Evolutionary conservation across 2,329 filamentous ascomycete species (phyloP), one percentile per base, ranked within the genome.

Genomic region (Coniochaeta hoffmannii): DNA sequence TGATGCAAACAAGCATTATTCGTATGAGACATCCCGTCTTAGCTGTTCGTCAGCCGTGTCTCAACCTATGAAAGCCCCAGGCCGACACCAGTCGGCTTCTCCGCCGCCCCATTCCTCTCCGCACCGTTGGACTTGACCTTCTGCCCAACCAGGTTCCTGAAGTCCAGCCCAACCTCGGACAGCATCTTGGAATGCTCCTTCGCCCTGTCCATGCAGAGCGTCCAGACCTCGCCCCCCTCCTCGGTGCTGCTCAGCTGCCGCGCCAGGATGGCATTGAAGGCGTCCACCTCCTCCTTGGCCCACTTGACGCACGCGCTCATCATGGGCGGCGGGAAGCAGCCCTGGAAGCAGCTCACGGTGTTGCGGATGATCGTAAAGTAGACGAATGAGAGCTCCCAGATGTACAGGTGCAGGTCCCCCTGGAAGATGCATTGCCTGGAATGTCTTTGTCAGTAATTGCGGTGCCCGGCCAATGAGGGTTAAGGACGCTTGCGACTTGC

Each of bases 261-360:
- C 34, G 81, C 83, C 35, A 99, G 76, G 53, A 94, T 85, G 49
- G 79, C 79, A 65, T 97, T 97, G 76, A 97, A 97, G 1, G 85
- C 85, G 63, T 97, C 92, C 1, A 97, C 85, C 67, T 96, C 86
- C 63, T 94, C 88, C 71, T 97, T 97, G n/a, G 91, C 92, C 94
- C 94, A 99, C 67, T 93, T 95, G 64, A 99, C 93, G 64, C 91
- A 96, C 0, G 92, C 91, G 65, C 90, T 96, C 81, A 94, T 95
- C 76, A 94, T 90, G 14, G 85, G 78, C 26, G 89, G 81, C 11
- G 91, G 87, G 68, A 97, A 97, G 68, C 90, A 96, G 54, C 78
- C 76, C 66, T 96, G 90, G 71, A 94, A 97, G 65, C 89, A 92
- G 65, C 83, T 82, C 58, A 97, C 88, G 0, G 94, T 97, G 71